Evolutionary conservation across 2,329 filamentous ascomycete species (phyloP).

Genomic region (Coniella vitis): DNA sequence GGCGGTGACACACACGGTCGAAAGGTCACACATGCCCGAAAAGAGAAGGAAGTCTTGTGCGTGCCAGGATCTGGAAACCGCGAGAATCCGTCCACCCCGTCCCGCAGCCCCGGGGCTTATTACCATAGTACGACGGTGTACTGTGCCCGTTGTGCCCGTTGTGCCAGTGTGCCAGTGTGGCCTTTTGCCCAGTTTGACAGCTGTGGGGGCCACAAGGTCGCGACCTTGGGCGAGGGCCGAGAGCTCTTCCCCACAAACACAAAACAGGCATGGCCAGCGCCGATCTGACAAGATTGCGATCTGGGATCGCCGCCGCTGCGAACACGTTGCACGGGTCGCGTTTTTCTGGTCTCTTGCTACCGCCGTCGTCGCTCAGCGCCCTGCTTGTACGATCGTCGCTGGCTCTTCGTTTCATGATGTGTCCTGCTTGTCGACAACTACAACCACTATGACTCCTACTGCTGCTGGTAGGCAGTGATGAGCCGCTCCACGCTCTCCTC

Average conservation of each 20-base stretch:
- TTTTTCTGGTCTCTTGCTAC: neutral
- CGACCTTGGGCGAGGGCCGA: neutral
- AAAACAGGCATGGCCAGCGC: neutral
- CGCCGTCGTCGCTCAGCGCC: too few species aligned
- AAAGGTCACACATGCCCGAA: too few species aligned
- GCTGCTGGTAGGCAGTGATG: too few species aligned
- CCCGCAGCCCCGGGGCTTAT: too few species aligned
- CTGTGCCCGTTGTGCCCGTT: too few species aligned
- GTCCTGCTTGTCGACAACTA: neutral
- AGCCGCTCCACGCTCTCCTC: neutral
- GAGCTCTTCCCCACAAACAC: neutral
- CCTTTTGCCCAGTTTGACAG: neutral
- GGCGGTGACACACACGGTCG: too few species aligned
- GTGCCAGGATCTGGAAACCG: too few species aligned
- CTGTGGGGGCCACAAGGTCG: neutral
- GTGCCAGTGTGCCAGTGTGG: too few species aligned
- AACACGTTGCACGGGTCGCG: neutral
- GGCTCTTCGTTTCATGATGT: constrained; percentile 1
- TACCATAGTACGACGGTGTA: too few species aligned
- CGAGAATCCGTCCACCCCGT: too few species aligned
- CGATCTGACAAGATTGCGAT: neutral
- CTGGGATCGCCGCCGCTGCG: neutral
- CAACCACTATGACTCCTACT: neutral
- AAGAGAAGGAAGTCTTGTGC: too few species aligned
- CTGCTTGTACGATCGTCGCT: neutral